These are phyloP conservation scores for Penicillium sp. DNA, from an alignment of 2,329 filamentous ascomycete genomes.

Conservation along the genomic window DNA sequence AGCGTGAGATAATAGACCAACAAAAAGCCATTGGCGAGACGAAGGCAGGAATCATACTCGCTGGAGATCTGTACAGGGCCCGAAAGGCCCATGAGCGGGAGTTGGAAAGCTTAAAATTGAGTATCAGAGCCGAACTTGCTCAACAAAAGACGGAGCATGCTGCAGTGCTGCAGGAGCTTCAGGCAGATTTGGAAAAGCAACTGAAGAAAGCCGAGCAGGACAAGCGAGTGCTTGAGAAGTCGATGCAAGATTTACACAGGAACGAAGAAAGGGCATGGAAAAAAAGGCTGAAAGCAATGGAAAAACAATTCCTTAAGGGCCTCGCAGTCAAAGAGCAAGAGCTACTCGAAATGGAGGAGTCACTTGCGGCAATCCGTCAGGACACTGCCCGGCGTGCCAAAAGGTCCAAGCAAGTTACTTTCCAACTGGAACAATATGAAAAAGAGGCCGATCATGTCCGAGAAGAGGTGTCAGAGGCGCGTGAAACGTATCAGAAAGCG, in stretches of 20 bases:
- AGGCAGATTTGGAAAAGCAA: neutral
- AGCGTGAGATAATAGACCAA: conserved; percentile 1
- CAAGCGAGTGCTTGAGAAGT: neutral
- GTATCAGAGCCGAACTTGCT: neutral
- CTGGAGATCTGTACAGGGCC: neutral
- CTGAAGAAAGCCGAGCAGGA: neutral
- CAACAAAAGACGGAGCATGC: neutral
- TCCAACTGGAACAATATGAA: neutral
- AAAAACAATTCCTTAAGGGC: neutral
- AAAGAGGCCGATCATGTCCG: neutral
- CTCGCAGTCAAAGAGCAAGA: neutral
- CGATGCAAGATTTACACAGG: neutral
- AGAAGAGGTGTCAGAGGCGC: neutral
- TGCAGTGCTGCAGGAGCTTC: neutral
- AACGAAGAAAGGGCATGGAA: neutral
- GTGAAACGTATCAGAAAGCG: neutral
- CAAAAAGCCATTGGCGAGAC: conserved; percentile 10
- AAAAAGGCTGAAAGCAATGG: neutral
- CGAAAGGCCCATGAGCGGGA: neutral
- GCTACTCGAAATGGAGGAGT: neutral
- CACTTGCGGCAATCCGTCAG: neutral
- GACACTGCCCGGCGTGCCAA: neutral
- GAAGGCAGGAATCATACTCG: conserved; percentile 1
- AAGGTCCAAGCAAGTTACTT: neutral
- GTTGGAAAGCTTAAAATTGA: neutral